Evolutionary conservation across 495 filamentous ascomycete species (phyloP), one percentile per base, ranked within the genome.

Genomic region (Pyrenopolyporus hunteri): DNA sequence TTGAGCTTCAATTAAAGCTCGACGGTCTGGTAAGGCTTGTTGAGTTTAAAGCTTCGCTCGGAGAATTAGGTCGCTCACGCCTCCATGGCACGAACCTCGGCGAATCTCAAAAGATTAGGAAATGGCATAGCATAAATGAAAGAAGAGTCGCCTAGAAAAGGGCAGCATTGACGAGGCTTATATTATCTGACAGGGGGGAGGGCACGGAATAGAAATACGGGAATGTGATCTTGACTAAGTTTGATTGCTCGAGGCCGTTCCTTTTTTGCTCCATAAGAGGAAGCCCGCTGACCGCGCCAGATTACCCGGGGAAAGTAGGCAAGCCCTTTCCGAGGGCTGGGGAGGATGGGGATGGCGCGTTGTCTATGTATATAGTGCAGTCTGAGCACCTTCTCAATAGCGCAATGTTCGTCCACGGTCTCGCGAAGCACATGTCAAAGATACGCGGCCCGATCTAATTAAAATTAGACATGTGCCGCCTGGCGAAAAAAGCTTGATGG

Each of bases 311-410:
- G n/a, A n/a, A n/a, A n/a, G n/a, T n/a, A 59, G 51, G 43, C 51
- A 65, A 59, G 62, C 62, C 57, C 56, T 59, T 55, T 49, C 55
- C 46, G 60, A 51, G 60, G 52, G 40, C 56, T 20, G 37, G 37
- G 37, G 37, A 20, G 5, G 19, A 42, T 42, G 62, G 62, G 62
- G 56, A 52, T 20, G 16, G 31, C 52, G 32, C 16, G 44, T 20
- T 23, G 47, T 48, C 50, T 31, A 40, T 37, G 22, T 29, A 16
- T 42, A 3, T 19, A 46, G 37, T 17, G 11, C 14, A 51, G 58
- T 54, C 57, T 53, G 57, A 61, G 57, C 57, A 39, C 26, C 11
- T 2, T 39, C 20, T 42, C 10, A 42, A 36, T 17, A 35, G 22
- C 36, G 35, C 25, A 33, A 33, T 29, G 46, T 28, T 49, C 29